Evolutionary conservation across 805 yeast genomes (phyloP).

Genomic region (Schizosaccharomyces cryophilus): DNA sequence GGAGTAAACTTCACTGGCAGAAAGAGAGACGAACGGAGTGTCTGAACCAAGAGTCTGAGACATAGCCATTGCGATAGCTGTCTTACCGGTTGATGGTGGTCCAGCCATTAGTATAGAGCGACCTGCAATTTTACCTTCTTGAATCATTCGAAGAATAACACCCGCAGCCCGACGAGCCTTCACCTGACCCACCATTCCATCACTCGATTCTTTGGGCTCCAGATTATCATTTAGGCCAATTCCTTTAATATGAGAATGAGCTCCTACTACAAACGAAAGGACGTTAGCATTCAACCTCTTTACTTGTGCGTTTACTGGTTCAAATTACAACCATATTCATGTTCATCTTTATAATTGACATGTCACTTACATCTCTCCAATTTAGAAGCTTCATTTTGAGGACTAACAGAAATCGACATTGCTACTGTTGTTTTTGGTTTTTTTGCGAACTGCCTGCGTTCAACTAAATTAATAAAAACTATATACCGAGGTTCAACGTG

Average conservation of each 20-base stretch:
- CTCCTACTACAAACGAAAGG: conserved; percentile 31
- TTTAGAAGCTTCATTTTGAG: background rate
- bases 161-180: conserved; percentile 95
- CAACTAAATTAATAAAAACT: no score
- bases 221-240: conserved; percentile 50
- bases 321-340: background rate
- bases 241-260: conserved; percentile 97
- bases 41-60: conserved; percentile 28
- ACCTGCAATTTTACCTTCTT: conserved; percentile 87
- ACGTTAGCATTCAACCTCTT: background rate
- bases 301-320: background rate
- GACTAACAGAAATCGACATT: background rate
- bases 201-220: conserved; percentile 54
- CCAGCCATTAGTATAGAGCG: conserved; percentile 90
- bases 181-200: conserved; percentile 94
- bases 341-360: background rate
- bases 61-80: conserved; percentile 87
- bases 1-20: conserved; percentile 82
- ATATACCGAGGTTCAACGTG: no score
- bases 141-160: conserved; percentile 73
- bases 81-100: conserved; percentile 96
- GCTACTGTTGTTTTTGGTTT: background rate
- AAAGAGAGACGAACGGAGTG: conserved; percentile 87
- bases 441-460: background rate
- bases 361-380: background rate